A percentile compares a stretch with the other conserved stretches of the same genome.
phyloP scores from a whole-genome alignment of 768 basidiomycete species.

The Infundibulicybe gibba region DNA sequence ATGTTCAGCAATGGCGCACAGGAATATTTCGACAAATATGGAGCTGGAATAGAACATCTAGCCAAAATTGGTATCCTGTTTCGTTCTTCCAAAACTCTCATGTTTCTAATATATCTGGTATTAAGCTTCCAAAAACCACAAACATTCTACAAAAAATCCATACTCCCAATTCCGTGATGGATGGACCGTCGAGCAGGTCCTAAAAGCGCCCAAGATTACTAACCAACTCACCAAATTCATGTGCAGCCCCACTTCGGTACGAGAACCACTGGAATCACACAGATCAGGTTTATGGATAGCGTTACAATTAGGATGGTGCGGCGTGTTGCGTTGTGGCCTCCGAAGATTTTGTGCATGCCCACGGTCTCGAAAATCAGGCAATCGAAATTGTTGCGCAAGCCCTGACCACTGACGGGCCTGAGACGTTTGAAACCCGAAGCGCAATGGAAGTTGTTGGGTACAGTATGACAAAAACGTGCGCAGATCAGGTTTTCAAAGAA shows the following conservation, averaged over 20 bases:
- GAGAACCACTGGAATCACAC: conserved; percentile 6
- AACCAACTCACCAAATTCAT: conserved; percentile 78
- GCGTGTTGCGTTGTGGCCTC: conserved; percentile 77
- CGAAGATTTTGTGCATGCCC: conserved; percentile 70
- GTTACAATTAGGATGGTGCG: conserved; percentile 55
- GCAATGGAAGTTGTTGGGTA: conserved; percentile 85
- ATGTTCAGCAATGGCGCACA: conserved; percentile 74
- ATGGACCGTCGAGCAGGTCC: conserved; percentile 69
- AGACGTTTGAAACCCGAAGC: conserved; percentile 62
- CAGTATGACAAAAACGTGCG: conserved; percentile 65
- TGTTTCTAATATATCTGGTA: not conserved
- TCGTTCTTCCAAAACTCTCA: not conserved
- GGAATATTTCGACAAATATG: conserved; percentile 77
- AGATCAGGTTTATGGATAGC: not conserved
- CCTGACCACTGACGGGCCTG: conserved; percentile 61
- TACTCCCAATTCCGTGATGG: conserved; percentile 84
- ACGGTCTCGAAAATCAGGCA: conserved; percentile 79
- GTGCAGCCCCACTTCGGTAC: conserved; percentile 82
- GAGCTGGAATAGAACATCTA: conserved; percentile 60
- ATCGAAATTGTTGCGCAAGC: conserved; percentile 74
- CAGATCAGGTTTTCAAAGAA: conserved; percentile 65
- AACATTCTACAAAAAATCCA: conserved; percentile 77
- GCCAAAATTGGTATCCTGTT: conserved; percentile 66
- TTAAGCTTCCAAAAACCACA: conserved; percentile 79
- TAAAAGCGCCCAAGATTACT: conserved; percentile 64